Evolutionary conservation across 2,329 filamentous ascomycete species (phyloP), one percentile per base, ranked within the genome.

Genomic region (Microdochium nivale): DNA sequence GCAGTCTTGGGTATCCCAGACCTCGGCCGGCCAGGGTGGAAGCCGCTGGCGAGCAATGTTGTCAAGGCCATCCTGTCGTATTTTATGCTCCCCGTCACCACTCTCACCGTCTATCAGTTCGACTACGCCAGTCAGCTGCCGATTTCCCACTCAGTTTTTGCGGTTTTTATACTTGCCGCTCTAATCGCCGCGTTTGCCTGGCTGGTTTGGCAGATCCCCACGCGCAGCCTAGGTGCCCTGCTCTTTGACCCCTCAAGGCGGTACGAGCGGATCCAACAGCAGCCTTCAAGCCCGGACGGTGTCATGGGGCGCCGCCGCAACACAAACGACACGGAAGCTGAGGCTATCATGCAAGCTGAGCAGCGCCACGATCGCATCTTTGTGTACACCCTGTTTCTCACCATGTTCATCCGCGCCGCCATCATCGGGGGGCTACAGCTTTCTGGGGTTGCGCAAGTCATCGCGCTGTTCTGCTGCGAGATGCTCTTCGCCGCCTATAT

Each of bases 61-160:
- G 25, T 52, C 11, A 51, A 51, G 19, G 44, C 54, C 16, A 49
- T 58, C 24, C 35, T 58, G n/a, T 54, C 56, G 3, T 58, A 56
- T 24, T 56, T 58, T 47, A 55, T 56, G 52, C n/a, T 54, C 16
- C 56, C 56, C 13, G 43, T 58, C 19, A 35, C 56, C 10, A 53
- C 54, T 10, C 40, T 58, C 2, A 54, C 53, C 9, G 52, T 51
- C 11, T 56, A 58, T 25, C 54, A 58, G 47, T 43, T 58, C 14
- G 53, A 54, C 27, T 49, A 54, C 35, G 51, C 50, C 10, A 35
- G 46, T 4, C 11, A 27, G 40, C 49, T 58, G 25, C 56, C 56
- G 16, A 21, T 47, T 9, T 56, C 54, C 30, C 53, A 55, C 32
- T 55, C 51, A 19, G 33, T 48, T 1, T 47, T 54, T 7, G 53